Base-by-base conservation (phyloP, 345 rosid species). In the Populus pruinosa region DNA sequence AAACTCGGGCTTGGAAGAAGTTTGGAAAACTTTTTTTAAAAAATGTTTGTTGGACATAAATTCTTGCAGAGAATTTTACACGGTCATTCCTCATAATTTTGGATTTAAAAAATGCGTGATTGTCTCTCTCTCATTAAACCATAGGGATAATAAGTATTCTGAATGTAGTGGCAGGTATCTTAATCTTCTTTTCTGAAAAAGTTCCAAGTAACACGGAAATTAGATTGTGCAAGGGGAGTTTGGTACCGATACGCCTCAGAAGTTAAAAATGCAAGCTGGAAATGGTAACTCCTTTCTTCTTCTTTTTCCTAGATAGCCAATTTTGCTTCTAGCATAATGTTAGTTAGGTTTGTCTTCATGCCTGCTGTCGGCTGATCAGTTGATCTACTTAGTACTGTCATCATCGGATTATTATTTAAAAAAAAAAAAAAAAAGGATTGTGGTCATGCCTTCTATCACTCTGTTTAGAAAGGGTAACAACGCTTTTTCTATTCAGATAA, bases 31-130 rank as follows among this genome's bases (percentile, higher is more conserved):
- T 13, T 68, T 44, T 31, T 31, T 31, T 31, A 0, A 27, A 23
- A 25, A 16, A 23, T 59, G 69, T 78, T 65, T 74, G 23, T 41
- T 81, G 29, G 23, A 29, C 47, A 8, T 43, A 67, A 74, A 77
- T 68, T 67, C 17, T 80, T 85, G 84, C 93, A 94, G 98, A 68
- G 94, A 94, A 85, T 94, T 94, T 87, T 93, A 94, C 78, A 90
- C 96, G 2, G 89, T 89, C 72, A 90, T 95, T 78, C 98, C 99
- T 23, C 98, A 93, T 87, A 93, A 91, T 82, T 91, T 93, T 71
- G 99, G 98, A 66, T 95, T 91, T 81, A 87, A 80, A 76, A 31
- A 31, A 31, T 27, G 96, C 83, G 97, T 90, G 82, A 90, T 94
- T 86, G 65, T 81, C 80, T 79, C n/a, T 31, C 33, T 31, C 33